Evolutionary conservation across 2,329 filamentous ascomycete genomes (phyloP), one percentile per base, ranked within the genome.

Genomic region (Hypoxylon rubiginosum): DNA sequence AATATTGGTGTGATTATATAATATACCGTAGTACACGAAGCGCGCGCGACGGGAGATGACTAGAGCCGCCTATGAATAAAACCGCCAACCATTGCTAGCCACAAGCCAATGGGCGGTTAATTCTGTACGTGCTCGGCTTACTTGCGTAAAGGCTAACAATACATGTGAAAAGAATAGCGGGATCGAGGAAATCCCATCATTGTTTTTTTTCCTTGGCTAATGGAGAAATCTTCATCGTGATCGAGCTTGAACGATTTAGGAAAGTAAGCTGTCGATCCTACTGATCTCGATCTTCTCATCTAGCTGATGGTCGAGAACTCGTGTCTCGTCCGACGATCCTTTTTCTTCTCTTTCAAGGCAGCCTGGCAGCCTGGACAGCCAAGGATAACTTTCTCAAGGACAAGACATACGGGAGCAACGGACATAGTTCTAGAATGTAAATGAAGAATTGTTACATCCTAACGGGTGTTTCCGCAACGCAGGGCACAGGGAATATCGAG

Each of bases 261-360:
- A 50, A 66, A 70, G 21, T 24, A 30, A 46, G 17, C 30, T 58
- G 67, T 41, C 53, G 64, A 70, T 70, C 64, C 28, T 60, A 34
- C 41, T 64, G 39, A 64, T 65, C 64, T 70, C 62, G 67, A 70
- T 70, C 62, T 62, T 63, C 48, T 28, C 58, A 59, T 60, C 43
- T 46, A 52, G 52, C 48, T 34, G 53, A 11, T 26, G 54, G 57
- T 58, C 54, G 55, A 57, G 51, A 45, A 36, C 32, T 36, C 13
- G 32, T 36, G 48, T 56, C 62, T 53, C 36, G 17, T 34, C 45
- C 51, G 59, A 66, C 56, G 56, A 66, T 66, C 59, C 51, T 39
- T 46, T 51, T 43, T 59, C 21, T n/a, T 28, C 10, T 26, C 21
- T 32, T 11, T 24, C 21, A n/a, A n/a, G n/a, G n/a, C n/a, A n/a